phyloP scores from a whole-genome alignment of 2,329 filamentous ascomycete genomes.

The Stenocarpella maydis region DNA sequence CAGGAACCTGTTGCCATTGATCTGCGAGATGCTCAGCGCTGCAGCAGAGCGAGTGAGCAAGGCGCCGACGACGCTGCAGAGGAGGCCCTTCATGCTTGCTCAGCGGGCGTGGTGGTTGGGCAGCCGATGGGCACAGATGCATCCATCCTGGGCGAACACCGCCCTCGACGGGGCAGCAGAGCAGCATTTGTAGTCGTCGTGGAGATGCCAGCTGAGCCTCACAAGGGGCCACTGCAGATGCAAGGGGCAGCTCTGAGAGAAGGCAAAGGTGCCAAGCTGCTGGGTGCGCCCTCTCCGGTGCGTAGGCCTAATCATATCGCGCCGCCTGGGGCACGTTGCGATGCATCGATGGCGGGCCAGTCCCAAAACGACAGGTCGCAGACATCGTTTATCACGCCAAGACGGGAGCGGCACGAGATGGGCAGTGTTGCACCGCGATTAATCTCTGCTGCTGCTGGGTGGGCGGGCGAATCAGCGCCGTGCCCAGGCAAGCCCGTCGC shows the following conservation, averaged over 20 bases:
- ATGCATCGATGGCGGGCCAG: constrained; percentile 13
- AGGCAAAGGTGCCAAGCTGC: constrained; percentile 14
- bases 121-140: background rate
- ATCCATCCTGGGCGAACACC: background rate
- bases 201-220: constrained; percentile 12
- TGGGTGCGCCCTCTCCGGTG: background rate
- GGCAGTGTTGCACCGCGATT: constrained; percentile 24
- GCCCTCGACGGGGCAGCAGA: background rate
- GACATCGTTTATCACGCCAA: constrained; percentile 25
- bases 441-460: background rate
- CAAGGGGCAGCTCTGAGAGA: constrained; percentile 6
- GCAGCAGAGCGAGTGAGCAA: constrained; percentile 34
- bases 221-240: background rate
- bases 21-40: constrained; percentile 64
- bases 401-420: constrained; percentile 7
- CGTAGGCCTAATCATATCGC: constrained; percentile 21
- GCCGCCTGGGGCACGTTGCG: constrained; percentile 4
- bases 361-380: constrained; percentile 22
- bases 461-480: constrained; percentile 12
- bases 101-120: background rate
- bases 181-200: constrained; percentile 21
- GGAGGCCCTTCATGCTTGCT: background rate
- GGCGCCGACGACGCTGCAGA: constrained; percentile 2
- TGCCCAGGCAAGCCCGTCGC: background rate
- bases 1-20: constrained; percentile 72